Evolutionary conservation across 768 basidiomycete genomes (phyloP), one percentile per base, ranked within the genome.

Genomic region (Exsudoporus frostii): DNA sequence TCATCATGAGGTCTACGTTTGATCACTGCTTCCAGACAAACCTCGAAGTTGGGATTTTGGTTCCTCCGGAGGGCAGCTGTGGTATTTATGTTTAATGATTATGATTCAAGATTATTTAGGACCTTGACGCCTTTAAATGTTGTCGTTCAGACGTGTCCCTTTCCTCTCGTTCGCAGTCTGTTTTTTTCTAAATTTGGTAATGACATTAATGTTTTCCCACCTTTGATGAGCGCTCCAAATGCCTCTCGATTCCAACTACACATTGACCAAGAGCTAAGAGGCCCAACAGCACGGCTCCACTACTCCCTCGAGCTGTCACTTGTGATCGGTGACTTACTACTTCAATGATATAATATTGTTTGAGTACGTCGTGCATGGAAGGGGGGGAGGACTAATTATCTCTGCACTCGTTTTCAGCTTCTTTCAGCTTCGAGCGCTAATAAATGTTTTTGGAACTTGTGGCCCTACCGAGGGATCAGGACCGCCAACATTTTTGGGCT

Each of bases 1-100:
- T 27, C 54, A 60, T 4, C 75, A 80, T 0, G 76, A 74, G 63
- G 64, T 62, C 0, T 88, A 83, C 57, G 76, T 78, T 44, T 70
- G 50, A 67, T 27, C 30, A 2, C 20, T 33, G 14, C 17, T 22
- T 32, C 40, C 22, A 13, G 39, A 36, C 19, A 20, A 19, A 24
- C 5, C 22, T 15, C 22, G 17, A 24, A 33, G 17, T n/a, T 17
- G n/a, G 10, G 14, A 36, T 37, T 19, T 33, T 15, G 20, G n/a
- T 36, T 51, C 19, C 15, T 49, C 24, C 7, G 11, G 10, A 13
- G 44, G 32, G 29, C 20, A 24, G 25, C 7, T n/a, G 7, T 10
- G 10, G 17, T 46, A 48, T 17, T 25, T 32, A 24, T 19, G 7
- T 13, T 27, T 48, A 19, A 24, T 37, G 17, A 46, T 20, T 7